Evolutionary conservation across 2,329 filamentous ascomycete species (phyloP), one percentile per base, ranked within the genome.

Genomic region (Ramichloridium luteum): DNA sequence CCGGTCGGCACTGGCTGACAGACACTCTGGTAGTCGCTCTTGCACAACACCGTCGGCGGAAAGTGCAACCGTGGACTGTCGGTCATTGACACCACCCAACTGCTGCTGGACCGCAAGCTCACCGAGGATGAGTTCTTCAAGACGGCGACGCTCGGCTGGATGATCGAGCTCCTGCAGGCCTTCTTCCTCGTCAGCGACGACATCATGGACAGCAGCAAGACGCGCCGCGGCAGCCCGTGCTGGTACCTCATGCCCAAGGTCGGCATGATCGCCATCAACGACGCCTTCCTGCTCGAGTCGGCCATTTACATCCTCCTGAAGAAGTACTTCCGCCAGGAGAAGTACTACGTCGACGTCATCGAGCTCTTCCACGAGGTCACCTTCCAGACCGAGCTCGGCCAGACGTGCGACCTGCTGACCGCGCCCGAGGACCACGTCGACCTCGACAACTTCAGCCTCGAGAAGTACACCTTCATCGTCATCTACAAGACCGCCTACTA

Each of bases 401-500:
- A 98, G 70, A 68, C 85, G 34, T 92, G 85, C 59, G 90, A 98
- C 59, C 69, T 98, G 43, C 74, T 96, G 56, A 98, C 90, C 28
- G 90, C 90, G 22, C 90, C 90, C 25, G 90, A 98, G 64, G 86
- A 94, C 58, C 68, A 77, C 40, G 81, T 96, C 53, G 77, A 96
- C 62, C 77, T 98, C 43, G 69, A 82, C 70, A 93, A 93, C 68
- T 98, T 98, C 70, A 85, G 77, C 59, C 70, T 94, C 60, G 72
- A 86, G 40, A 98, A 93, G 70, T 93, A 93, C 69, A 77, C 70
- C 50, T 98, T 96, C 70, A 98, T 98, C 54, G 90, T 98, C 64
- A 82, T 93, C 62, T 96, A 93, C 77, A 98, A 98, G 76, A 98
- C 90, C 14, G 86, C 90, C 31, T 98, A 92, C 69, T 98, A 98